Conservation (phyloP, 768 basidiomycete genomes). For the Termitomyces bulborhizus region DNA sequence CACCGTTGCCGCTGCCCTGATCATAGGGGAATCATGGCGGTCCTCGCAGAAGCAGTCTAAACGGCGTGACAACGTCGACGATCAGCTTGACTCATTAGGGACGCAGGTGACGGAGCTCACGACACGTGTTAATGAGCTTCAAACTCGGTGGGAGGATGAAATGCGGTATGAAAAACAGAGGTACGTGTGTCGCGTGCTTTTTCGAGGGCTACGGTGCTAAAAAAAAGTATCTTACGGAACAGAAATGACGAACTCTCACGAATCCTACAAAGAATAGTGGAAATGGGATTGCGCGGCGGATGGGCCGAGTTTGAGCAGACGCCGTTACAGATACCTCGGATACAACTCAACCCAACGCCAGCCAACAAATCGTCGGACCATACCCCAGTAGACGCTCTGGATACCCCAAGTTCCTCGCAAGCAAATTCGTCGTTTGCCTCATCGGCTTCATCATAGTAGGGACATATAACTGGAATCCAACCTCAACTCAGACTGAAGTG, state of each 20-base stretch:
- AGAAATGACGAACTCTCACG: slow-evolving; percentile 65
- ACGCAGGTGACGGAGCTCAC: slow-evolving; percentile 40
- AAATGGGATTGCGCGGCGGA: slow-evolving; percentile 57
- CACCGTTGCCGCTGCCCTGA: slow-evolving; percentile 64
- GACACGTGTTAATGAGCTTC: slow-evolving; percentile 33
- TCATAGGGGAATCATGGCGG: slow-evolving; percentile 74
- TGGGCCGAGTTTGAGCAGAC: slow-evolving; percentile 62
- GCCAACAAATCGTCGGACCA: not conserved
- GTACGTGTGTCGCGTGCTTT: slow-evolving; percentile 25
- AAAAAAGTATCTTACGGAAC: not conserved
- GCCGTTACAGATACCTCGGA: slow-evolving; percentile 33
- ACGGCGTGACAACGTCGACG: slow-evolving; percentile 68
- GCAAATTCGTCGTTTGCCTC: slow-evolving; percentile 1
- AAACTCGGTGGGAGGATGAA: slow-evolving; percentile 36
- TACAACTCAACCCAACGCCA: slow-evolving; percentile 3
- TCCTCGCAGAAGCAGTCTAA: slow-evolving; percentile 62
- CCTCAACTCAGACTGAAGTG: not conserved
- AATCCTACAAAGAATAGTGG: slow-evolving; percentile 61
- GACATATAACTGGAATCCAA: not conserved
- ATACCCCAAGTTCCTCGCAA: slow-evolving; percentile 9
- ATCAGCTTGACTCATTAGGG: slow-evolving; percentile 56
- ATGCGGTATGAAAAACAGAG: slow-evolving; percentile 36
- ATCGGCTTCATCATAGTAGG: not conserved
- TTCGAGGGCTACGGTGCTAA: not conserved
- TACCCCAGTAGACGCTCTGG: slow-evolving; percentile 2